A percentile compares a stretch with the other conserved stretches of the same genome.
Evolutionary conservation across 1,139 yeast species (phyloP).

Genomic region (Meyerozyma elateridarum): DNA sequence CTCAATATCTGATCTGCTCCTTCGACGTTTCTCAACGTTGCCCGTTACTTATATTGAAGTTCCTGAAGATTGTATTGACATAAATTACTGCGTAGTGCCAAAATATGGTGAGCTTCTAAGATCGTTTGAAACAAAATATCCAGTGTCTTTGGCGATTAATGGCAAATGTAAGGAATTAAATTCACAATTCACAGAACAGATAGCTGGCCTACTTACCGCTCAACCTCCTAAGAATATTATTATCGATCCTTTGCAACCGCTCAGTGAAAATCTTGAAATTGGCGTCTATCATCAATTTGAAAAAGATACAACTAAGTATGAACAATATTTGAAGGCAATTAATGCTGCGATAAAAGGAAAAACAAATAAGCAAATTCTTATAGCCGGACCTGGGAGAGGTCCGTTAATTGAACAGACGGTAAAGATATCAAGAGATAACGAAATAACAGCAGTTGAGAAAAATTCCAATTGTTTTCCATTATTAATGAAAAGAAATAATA

Average conservation of each 20-base stretch:
- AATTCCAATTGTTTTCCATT: constrained; percentile 57
- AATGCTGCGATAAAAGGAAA: constrained; percentile 45
- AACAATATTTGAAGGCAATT: constrained; percentile 63
- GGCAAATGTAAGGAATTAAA: no score
- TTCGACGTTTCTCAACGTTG: neutral
- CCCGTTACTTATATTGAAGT: constrained; percentile 1
- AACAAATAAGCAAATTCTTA: constrained; percentile 31
- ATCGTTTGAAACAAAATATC: no score
- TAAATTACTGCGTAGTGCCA: no score
- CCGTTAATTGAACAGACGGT: constrained; percentile 53
- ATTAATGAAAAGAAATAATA: constrained; percentile 37
- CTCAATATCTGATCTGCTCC: neutral
- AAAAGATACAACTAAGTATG: constrained; percentile 62
- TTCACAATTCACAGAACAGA: no score
- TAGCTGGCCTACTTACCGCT: no score
- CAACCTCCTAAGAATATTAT: constrained; percentile 6
- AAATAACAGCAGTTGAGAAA: constrained; percentile 53
- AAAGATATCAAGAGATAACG: constrained; percentile 16
- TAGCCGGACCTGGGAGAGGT: constrained; percentile 88
- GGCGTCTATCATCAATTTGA: constrained; percentile 67
- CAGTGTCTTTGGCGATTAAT: no score
- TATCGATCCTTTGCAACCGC: constrained; percentile 66
- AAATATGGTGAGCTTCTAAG: no score
- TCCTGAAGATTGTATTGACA: no score
- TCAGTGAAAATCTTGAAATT: constrained; percentile 50